These are phyloP conservation scores for Saccharata proteae DNA, from an alignment of 2,329 filamentous ascomycete genomes.

Conservation along the genomic window DNA sequence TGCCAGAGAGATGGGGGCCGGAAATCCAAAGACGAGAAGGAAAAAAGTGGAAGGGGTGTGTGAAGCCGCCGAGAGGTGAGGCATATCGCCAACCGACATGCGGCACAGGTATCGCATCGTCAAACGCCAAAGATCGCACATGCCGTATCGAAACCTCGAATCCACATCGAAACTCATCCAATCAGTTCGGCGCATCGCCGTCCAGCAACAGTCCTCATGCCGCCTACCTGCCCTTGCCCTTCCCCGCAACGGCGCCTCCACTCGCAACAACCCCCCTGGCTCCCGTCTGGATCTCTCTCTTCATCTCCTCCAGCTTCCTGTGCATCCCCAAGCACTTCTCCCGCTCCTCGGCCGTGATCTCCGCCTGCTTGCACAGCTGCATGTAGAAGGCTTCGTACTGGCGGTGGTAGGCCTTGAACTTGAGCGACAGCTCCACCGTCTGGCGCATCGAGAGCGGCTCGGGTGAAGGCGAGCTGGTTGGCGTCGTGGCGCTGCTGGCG, in stretches of 20 bases:
- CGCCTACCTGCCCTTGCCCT: neutral
- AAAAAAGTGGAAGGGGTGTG: too few species aligned
- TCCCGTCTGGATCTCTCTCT: slow-evolving; percentile 40
- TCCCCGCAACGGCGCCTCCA: neutral
- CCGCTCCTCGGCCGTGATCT: slow-evolving; percentile 37
- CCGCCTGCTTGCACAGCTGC: slow-evolving; percentile 25
- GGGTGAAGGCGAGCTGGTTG: slow-evolving; percentile 19
- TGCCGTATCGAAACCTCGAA: too few species aligned
- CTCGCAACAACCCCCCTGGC: slow-evolving; percentile 9
- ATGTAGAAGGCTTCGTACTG: slow-evolving; percentile 46
- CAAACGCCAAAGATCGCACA: too few species aligned
- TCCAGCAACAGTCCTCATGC: too few species aligned
- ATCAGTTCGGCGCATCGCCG: too few species aligned
- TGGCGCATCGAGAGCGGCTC: slow-evolving; percentile 22
- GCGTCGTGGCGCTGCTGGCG: slow-evolving; percentile 12
- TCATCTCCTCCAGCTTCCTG: slow-evolving; percentile 41
- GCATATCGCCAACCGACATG: too few species aligned
- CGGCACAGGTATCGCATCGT: too few species aligned
- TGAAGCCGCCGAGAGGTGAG: too few species aligned
- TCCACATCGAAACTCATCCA: too few species aligned
- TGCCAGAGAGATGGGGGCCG: too few species aligned
- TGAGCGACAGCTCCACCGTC: slow-evolving; percentile 33
- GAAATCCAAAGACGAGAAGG: too few species aligned
- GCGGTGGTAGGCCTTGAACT: slow-evolving; percentile 47
- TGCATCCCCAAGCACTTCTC: slow-evolving; percentile 43